Base-by-base conservation (phyloP, 1,139 yeast species). In the Taphrina deformans region DNA sequence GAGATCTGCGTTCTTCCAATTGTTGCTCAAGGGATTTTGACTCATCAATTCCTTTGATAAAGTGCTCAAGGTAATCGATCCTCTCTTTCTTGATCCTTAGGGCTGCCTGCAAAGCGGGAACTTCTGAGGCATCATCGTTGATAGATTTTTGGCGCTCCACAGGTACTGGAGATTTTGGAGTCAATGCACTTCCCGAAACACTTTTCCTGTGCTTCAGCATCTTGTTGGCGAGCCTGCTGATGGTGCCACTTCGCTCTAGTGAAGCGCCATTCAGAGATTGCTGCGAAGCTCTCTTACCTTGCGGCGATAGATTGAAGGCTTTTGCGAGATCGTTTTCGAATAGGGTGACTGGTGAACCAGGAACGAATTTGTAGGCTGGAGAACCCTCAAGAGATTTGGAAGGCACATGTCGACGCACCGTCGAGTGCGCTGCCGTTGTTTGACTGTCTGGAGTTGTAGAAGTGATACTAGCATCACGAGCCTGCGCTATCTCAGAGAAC, bases 261-360 rank as follows among this genome's bases (percentile, higher is more conserved):
- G 53, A 29, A 14, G 27, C 41, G 5, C 35, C 55, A 16, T 45
- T 46, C 33, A 35, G 18, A 5, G 35, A 24, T 33, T 29, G 38
- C 23, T 14, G 33, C 3, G 35, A 27, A 16, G 21, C 21, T n/a
- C 53, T 33, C 21, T 33, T 27, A 7, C 48, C 24, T 27, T 50
- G 63, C 16, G 63, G 56, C 5, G 56, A 59, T 3, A 59, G 63
- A 18, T 52, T 41, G 56, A 59, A 41, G 21, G 63, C 63, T 12
- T 29, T 48, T n/a, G 56, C 21, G 4, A 59, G 46, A 14, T 59
- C 63, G 14, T 24, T 48, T 35, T 59, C 63, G 41, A 59, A 40
- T 0, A 35, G 21, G 12, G 46, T 48, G 16, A 51, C 63, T 2
- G 63, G 63, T 10, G 55, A 46, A 1, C 62, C 62, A 23, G 46